Conservation (phyloP, 805 yeast species). For the Ogataea zsoltii region DNA sequence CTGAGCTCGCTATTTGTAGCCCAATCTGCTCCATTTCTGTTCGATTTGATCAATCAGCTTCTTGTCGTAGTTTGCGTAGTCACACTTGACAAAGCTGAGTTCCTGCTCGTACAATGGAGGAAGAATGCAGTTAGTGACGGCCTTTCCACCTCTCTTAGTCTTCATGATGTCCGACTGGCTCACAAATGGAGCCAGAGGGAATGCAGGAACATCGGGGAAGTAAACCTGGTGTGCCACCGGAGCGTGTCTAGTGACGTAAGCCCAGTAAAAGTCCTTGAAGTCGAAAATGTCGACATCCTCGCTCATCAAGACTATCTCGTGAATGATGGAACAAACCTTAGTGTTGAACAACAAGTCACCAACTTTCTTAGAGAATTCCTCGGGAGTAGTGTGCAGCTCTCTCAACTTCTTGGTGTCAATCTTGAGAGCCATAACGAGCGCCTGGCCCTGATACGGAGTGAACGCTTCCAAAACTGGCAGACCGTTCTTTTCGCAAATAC, state of each 20-base stretch:
- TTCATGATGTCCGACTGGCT: conserved; percentile 17
- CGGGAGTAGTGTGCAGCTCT: conserved; percentile 20
- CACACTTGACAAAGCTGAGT: conserved; percentile 25
- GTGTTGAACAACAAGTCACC: conserved; percentile 21
- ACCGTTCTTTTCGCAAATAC: conserved; percentile 9
- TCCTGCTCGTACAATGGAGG: conserved; percentile 22
- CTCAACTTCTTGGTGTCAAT: conserved; percentile 25
- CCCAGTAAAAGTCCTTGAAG: conserved; percentile 30
- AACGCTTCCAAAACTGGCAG: conserved; percentile 27
- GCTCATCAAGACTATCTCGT: conserved; percentile 29
- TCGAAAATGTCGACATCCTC: conserved; percentile 32
- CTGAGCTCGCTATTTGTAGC: not conserved
- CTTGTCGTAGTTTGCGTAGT: conserved; percentile 15
- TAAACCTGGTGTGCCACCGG: conserved; percentile 26
- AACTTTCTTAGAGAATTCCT: conserved; percentile 22
- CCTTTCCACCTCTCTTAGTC: conserved; percentile 26
- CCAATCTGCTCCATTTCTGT: not conserved
- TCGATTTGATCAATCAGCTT: not conserved
- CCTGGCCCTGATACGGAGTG: conserved; percentile 31
- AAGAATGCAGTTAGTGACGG: conserved; percentile 29
- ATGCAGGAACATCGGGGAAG: conserved; percentile 22
- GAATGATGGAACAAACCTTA: conserved; percentile 24
- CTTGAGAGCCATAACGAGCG: conserved; percentile 26
- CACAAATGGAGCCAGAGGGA: conserved; percentile 31
- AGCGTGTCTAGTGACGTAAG: conserved; percentile 30